Base-by-base conservation (phyloP, 164 flowering plant species). In the Vitis amurensis region DNA sequence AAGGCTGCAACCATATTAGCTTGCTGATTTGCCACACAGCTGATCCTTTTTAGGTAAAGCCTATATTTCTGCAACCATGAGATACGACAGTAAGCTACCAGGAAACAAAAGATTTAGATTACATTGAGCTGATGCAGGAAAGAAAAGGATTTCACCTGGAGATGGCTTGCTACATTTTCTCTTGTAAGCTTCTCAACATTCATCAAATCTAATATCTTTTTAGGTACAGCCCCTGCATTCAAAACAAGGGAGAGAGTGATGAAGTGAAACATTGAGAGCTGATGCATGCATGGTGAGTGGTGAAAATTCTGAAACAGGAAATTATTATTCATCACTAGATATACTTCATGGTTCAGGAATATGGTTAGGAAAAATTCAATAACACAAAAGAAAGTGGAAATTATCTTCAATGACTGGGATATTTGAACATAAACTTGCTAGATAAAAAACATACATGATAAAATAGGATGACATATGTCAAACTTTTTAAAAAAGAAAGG, bases 141-240 rank as follows among this genome's bases (percentile, higher is more conserved):
- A 62, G 53, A 37, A 2, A 30, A 64, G 62, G 61, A 37, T 48
- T 9, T 8, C 61, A 11, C 86, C 83, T 83, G 84, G 12, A 83
- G 79, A 79, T 83, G 86, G 76, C 86, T 83, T 11, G 86, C 86
- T 30, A 83, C 86, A 50, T 83, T 83, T 75, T 83, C 86, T 75
- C 84, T 78, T 0, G 86, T 81, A 16, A 83, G 82, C 29, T 81
- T 79, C 11, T 83, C 86, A 51, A 83, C 86, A 59, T 79, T 79
- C 86, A 83, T 83, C 81, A 81, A 50, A 37, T 83, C 84, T 0
- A 81, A 77, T 63, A 83, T 81, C 75, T 71, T 83, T 63, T 83
- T 83, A 2, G 86, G 86, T 10, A 83, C 86, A 68, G 86, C 86
- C 76, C 81, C 86, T 83, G 84, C 77, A 77, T 57, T 12, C 57